Conservation (phyloP, 768 basidiomycete species). For the Termitomyces sp. region DNA sequence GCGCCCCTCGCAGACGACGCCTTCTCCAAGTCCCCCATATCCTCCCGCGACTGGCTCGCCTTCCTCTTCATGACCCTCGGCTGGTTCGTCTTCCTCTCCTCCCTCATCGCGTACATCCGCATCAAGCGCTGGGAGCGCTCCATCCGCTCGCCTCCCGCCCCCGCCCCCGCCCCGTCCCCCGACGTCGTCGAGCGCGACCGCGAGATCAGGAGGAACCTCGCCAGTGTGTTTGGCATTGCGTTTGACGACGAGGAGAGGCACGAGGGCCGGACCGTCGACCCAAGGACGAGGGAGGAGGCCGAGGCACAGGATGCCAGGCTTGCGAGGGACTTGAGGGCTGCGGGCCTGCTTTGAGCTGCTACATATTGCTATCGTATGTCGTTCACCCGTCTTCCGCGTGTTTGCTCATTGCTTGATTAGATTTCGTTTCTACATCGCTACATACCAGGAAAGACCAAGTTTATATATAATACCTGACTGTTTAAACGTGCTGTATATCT, state of each 20-base stretch:
- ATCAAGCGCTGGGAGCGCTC: conserved; percentile 81
- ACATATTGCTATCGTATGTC: background rate
- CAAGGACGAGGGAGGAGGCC: background rate
- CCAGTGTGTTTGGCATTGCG: conserved; percentile 45
- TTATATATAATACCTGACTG: too few relatives aligned
- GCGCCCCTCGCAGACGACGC: conserved; percentile 41
- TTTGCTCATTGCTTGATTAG: too few relatives aligned
- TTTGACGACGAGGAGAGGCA: conserved; percentile 24
- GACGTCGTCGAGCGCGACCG: conserved; percentile 50
- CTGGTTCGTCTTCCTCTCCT: conserved; percentile 89
- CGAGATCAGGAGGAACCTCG: conserved; percentile 44
- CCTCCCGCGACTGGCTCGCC: conserved; percentile 83
- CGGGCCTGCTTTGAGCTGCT: conserved; percentile 55
- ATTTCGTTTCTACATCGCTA: too few relatives aligned
- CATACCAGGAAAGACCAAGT: too few relatives aligned
- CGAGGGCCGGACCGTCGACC: background rate
- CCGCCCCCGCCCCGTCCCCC: conserved; percentile 29
- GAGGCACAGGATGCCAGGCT: conserved; percentile 38
- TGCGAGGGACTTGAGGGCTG: conserved; percentile 42
- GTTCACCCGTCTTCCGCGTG: background rate
- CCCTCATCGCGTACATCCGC: conserved; percentile 76
- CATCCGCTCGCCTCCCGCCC: conserved; percentile 42
- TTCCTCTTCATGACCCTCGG: conserved; percentile 91
- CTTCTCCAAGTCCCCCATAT: conserved; percentile 22
- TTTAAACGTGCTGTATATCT: too few relatives aligned